Evolutionary conservation across 2,329 filamentous ascomycete genomes (phyloP), one percentile per base, ranked within the genome.

Genomic region (Gnomoniopsis sp.): DNA sequence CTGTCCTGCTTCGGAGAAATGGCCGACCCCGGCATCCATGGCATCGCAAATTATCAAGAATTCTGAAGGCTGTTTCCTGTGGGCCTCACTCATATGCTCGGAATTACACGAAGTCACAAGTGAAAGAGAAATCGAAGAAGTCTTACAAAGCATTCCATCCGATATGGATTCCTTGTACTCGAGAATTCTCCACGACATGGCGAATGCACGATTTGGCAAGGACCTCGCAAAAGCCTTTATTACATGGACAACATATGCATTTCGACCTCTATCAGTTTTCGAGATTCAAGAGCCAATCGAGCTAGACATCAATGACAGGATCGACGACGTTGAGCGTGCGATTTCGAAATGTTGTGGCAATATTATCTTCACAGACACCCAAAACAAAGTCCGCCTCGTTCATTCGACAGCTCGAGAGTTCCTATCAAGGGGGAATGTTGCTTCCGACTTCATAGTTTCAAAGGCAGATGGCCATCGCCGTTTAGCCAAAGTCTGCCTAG

Each of bases 391-490:
- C 1, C 68, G 68, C 10, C 65, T 70, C 2, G 44, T 70, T 1
- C 70, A 72, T 49, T 44, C 62, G 12, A 72, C 69, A 1, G 68
- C 67, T 3, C 56, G 64, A 14, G 69, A 72, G 4, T 72, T 67
- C 33, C 51, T 72, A 1, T 67, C 61, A 0, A 53, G 49, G 3
- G 38, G 58, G 2, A 41, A 47, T 0, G 19, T 58, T 1, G 19
- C 50, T 0, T 67, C 68, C 0, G 68, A 68, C 6, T 71, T 71
- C 53, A 58, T 52, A 1, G 52, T 71, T 15, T 55, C 65, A 17
- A 65, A 46, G 26, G 49, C 62, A 8, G 41, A 38, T 0, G 65
- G 64, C 1, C 69, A 72, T 53, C 61, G 60, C 23, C 54, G 63
- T 2, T 14, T 72, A 8, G 65, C 66, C 10, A 59, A 65, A 47